Percentiles rank a stretch among this genome's conserved stretches.
Conservation (phyloP, 2,329 filamentous ascomycete genomes). For the Monosporascus ibericus region DNA sequence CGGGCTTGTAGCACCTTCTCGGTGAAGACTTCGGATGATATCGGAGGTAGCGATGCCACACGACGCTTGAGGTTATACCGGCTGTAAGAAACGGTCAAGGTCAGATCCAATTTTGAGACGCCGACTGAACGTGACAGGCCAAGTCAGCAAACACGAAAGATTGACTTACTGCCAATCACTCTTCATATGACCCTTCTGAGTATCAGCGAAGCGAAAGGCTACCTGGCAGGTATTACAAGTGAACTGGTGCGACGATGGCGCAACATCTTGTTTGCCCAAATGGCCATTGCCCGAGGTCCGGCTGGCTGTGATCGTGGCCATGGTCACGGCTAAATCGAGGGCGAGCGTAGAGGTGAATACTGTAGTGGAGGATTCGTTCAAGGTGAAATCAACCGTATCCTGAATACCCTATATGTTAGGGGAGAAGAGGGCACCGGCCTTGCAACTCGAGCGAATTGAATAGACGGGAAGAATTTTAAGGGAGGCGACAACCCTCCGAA, state of each 20-base stretch:
- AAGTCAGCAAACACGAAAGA: slow-evolving; percentile 1
- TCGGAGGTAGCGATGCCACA: slow-evolving; percentile 82
- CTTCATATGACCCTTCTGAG: slow-evolving; percentile 94
- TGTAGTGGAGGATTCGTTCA: background rate
- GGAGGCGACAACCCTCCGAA: no score
- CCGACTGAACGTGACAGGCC: no score
- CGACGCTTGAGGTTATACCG: slow-evolving; percentile 95
- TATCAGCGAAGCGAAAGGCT: slow-evolving; percentile 87
- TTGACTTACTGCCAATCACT: slow-evolving; percentile 90
- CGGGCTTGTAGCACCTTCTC: slow-evolving; percentile 93
- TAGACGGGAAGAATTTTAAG: no score
- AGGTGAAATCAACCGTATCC: no score
- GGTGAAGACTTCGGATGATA: slow-evolving; percentile 86
- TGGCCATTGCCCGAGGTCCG: slow-evolving; percentile 24
- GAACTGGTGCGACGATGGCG: slow-evolving; percentile 68
- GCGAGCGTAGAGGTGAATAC: background rate
- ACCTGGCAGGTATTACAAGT: slow-evolving; percentile 98
- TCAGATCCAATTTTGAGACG: slow-evolving; percentile 3
- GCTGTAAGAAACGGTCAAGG: slow-evolving; percentile 36
- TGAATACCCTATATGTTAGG: no score
- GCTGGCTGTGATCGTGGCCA: slow-evolving; percentile 43
- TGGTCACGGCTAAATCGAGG: slow-evolving; percentile 21
- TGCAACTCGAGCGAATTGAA: no score
- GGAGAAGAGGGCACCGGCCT: no score
- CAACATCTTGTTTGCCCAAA: slow-evolving; percentile 20